Conservation (phyloP, 2,329 filamentous ascomycete genomes). For the Fusarium verticillioides region DNA sequence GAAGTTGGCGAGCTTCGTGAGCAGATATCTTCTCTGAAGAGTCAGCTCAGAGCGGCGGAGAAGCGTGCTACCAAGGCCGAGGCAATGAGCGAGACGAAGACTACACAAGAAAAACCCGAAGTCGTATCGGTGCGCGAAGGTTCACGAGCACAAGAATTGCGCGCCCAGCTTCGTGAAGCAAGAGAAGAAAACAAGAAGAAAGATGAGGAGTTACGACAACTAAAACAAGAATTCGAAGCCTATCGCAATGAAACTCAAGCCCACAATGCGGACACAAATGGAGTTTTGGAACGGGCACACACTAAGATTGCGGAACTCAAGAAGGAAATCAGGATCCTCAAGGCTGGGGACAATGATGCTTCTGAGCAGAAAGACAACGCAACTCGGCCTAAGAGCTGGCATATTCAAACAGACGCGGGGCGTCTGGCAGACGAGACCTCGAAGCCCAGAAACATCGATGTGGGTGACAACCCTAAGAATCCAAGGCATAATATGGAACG, state of each 20-base stretch:
- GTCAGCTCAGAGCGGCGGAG: conserved; percentile 61
- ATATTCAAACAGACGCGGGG: conserved; percentile 38
- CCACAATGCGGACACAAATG: conserved; percentile 65
- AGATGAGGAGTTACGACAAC: conserved; percentile 60
- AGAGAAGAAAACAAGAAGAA: conserved; percentile 59
- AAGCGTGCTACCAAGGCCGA: conserved; percentile 54
- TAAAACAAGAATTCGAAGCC: conserved; percentile 64
- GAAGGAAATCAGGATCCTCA: conserved; percentile 61
- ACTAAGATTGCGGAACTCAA: conserved; percentile 67
- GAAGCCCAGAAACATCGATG: not conserved
- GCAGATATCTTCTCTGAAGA: conserved; percentile 64
- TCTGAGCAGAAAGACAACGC: conserved; percentile 20
- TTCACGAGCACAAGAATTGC: conserved; percentile 51
- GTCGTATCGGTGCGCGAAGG: conserved; percentile 36
- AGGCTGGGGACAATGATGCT: conserved; percentile 42
- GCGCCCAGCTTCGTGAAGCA: conserved; percentile 56
- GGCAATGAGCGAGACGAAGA: conserved; percentile 28
- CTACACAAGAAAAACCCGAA: conserved; percentile 46
- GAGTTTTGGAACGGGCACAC: conserved; percentile 66
- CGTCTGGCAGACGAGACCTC: conserved; percentile 17
- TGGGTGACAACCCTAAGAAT: not conserved
- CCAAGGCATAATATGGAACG: conserved; percentile 24
- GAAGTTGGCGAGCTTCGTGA: conserved; percentile 63
- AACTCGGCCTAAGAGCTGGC: conserved; percentile 47
- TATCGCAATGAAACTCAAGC: conserved; percentile 65